A percentile compares a stretch with the other conserved stretches of the same genome.
These are phyloP conservation scores for Groenewaldozyma salmanticensis DNA, from an alignment of 805 yeast species.

Conservation along the genomic window DNA sequence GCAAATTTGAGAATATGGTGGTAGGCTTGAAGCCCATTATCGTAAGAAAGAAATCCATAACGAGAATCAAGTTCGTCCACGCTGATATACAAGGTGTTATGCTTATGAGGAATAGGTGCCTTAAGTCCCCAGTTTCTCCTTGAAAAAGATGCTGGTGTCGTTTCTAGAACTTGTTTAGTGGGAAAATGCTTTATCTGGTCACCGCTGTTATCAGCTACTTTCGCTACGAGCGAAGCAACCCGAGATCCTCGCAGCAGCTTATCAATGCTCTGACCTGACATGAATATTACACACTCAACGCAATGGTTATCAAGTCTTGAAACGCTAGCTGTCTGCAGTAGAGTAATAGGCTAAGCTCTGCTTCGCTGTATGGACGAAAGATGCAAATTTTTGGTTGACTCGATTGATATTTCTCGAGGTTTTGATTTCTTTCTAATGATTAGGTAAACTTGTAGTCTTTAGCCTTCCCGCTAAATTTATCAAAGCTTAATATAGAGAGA, in stretches of 20 bases:
- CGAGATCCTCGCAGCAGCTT: slow-evolving; percentile 9
- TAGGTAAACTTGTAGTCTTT: too few relatives aligned
- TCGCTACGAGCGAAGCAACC: slow-evolving; percentile 4
- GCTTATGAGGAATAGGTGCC: slow-evolving; percentile 20
- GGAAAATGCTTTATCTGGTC: slow-evolving; percentile 15
- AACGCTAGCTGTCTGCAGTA: too few relatives aligned
- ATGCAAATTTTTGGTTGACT: too few relatives aligned
- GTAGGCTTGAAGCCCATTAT: slow-evolving; percentile 18
- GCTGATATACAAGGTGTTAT: slow-evolving; percentile 18
- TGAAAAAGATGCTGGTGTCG: slow-evolving; percentile 25
- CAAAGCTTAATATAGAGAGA: too few relatives aligned
- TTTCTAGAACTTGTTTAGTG: slow-evolving; percentile 21
- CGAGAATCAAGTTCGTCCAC: slow-evolving; percentile 21
- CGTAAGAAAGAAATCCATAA: slow-evolving; percentile 22
- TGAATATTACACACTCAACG: too few relatives aligned
- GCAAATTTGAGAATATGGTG: slow-evolving; percentile 23
- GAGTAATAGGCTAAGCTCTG: too few relatives aligned
- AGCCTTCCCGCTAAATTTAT: too few relatives aligned
- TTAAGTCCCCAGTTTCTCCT: slow-evolving; percentile 31
- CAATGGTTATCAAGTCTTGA: too few relatives aligned
- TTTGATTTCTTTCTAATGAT: too few relatives aligned
- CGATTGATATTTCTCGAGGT: too few relatives aligned
- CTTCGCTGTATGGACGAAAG: too few relatives aligned
- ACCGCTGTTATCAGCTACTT: slow-evolving; percentile 1
- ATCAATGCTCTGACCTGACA: slow-evolving; percentile 4